A percentile compares a stretch with the other conserved stretches of the same genome.
These are phyloP conservation scores for Bryum argenteum DNA, from an alignment of 225 moss, liverwort and hornwort species.

Conservation along the genomic window DNA sequence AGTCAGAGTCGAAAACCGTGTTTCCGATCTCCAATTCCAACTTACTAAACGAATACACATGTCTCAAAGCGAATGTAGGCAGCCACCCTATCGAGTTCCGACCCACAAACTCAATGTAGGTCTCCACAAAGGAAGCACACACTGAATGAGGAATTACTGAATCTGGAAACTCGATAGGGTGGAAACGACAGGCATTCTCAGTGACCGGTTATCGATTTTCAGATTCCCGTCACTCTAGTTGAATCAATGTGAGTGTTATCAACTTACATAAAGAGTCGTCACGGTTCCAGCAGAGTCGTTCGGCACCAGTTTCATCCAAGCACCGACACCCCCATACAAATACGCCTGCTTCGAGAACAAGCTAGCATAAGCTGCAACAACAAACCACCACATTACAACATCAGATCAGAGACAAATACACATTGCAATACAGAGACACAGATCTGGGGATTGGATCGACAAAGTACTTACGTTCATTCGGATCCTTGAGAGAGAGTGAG, in stretches of 20 bases:
- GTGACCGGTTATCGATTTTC: too few species aligned
- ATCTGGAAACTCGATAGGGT: background rate
- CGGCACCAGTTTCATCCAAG: conserved; percentile 27
- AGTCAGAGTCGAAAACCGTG: too few species aligned
- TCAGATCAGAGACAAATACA: background rate
- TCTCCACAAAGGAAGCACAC: too few species aligned
- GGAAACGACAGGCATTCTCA: background rate
- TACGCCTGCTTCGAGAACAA: conserved; percentile 32
- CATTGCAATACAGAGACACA: background rate
- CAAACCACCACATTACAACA: background rate
- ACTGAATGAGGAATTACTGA: too few species aligned
- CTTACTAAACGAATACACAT: too few species aligned
- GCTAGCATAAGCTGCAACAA: conserved; percentile 40
- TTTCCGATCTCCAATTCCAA: too few species aligned
- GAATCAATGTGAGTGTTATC: too few species aligned
- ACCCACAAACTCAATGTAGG: too few species aligned
- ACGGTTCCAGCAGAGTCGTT: conserved; percentile 49
- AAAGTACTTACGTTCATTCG: conserved; percentile 23
- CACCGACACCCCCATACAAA: conserved; percentile 38
- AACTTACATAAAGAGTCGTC: conserved; percentile 46
- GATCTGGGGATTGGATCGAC: background rate
- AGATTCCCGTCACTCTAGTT: too few species aligned
- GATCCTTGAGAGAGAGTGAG: conserved; percentile 9
- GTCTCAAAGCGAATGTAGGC: too few species aligned
- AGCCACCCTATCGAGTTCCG: too few species aligned